Base-by-base conservation (phyloP, 208 protist genomes). In the Acanthamoeba castellanii region DNA sequence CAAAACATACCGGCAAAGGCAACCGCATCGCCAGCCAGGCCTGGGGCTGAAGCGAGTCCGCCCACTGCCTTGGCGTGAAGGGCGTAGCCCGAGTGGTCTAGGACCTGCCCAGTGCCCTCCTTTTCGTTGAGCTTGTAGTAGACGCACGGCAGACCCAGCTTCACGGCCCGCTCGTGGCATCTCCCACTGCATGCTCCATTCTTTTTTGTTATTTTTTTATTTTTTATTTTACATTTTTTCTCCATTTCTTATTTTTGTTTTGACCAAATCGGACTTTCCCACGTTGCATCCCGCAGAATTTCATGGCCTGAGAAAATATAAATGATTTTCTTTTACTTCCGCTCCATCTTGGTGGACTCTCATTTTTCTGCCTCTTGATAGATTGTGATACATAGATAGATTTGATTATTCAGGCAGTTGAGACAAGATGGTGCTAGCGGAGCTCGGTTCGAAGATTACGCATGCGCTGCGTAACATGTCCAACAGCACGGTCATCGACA, bases 351-450 rank as follows among this genome's bases (percentile, higher is more conserved):
- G 25, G n/a, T 37, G 66, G 9, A 27, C 8, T 37, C 66, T 72
- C 66, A 72, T 37, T 27, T 18, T 11, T 57, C 52, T 20, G 50
- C 11, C 52, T 2, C 13, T 20, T 14, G 18, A 57, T 14, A 14
- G 18, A 14, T 57, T 14, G 52, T 57, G 52, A 22, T 57, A 57
- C 13, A 5, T 57, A 57, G 52, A 7, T 57, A 20, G 52, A 20
- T 57, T 68, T 68, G 3, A 16, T 64, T 64, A n/a, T 47, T 47
- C 42, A 47, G 42, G 42, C 74, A 55, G 52, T 14, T 8, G 25
- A 27, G 96, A 68, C 25, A 97, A 94, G 90, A 99, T 99, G 98
- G 98, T 99, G 72, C 96, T 99, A 66, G 98, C 98, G 68, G 98
- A 99, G 96, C 95, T 99, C 8, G 98, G 98, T 18, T 97, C 98